Percentiles rank a stretch among this genome's conserved stretches.
Conservation (phyloP, 1,284 basidiomycete genomes). For the Ustilago xerochloae region DNA sequence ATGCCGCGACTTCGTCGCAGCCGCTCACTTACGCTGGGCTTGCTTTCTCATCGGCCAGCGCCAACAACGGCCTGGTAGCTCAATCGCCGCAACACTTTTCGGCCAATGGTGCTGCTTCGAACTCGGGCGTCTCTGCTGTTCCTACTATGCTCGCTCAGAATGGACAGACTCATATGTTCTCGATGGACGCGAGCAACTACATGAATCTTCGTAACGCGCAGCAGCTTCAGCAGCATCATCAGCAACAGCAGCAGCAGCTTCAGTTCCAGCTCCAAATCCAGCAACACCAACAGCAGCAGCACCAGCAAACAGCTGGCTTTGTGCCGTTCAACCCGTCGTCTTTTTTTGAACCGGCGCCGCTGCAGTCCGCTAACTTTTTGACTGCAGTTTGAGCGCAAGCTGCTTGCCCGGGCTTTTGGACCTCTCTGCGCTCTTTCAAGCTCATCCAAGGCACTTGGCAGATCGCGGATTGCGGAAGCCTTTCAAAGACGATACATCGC, state of each 20-base stretch:
- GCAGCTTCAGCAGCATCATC: constrained; percentile 27
- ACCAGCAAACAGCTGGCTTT: constrained; percentile 21
- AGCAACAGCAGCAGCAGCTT: constrained; percentile 18
- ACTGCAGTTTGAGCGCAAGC: constrained; percentile 45
- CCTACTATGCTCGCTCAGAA: constrained; percentile 14
- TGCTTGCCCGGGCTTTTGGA: too few species aligned
- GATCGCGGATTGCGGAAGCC: neutral
- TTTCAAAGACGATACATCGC: constrained; percentile 6
- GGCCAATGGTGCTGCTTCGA: neutral
- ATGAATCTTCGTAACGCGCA: constrained; percentile 34
- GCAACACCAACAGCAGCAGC: constrained; percentile 26
- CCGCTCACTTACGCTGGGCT: constrained; percentile 34
- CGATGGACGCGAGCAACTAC: constrained; percentile 28
- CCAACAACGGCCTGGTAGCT: constrained; percentile 11
- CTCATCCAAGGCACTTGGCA: too few species aligned
- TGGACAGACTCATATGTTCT: constrained; percentile 24
- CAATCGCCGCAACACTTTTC: constrained; percentile 12
- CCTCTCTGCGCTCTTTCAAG: neutral
- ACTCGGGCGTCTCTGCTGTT: constrained; percentile 1
- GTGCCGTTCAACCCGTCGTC: constrained; percentile 25
- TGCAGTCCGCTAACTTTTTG: constrained; percentile 52
- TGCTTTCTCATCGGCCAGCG: constrained; percentile 20
- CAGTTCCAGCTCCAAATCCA: constrained; percentile 26
- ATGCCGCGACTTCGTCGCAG: constrained; percentile 1
- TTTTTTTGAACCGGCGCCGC: constrained; percentile 53